phyloP scores from a whole-genome alignment of 345 rosid species.

The Salix brachista region DNA sequence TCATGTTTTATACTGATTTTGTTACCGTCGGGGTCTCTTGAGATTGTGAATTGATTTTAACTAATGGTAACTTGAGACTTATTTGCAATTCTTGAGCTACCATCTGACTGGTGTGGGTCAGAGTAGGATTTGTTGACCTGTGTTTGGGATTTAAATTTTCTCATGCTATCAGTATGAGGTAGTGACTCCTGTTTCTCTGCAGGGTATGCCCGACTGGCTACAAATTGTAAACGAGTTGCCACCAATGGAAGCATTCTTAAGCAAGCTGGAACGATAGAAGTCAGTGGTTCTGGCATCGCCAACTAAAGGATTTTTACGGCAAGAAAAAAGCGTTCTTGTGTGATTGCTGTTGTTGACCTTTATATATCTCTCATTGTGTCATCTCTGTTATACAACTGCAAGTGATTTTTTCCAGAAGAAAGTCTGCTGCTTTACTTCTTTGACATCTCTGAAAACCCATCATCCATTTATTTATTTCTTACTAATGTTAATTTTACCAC shows the following conservation, averaged over 20 bases:
- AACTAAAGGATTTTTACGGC: neutral
- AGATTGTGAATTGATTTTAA: neutral
- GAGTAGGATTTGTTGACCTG: neutral
- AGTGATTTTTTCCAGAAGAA: neutral
- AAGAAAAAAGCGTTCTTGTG: neutral
- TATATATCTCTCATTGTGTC: neutral
- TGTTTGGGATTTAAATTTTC: neutral
- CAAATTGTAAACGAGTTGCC: slow-evolving; percentile 78
- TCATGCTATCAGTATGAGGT: neutral
- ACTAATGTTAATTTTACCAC: neutral
- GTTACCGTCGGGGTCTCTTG: neutral
- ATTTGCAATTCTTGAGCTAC: neutral
- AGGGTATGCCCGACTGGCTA: slow-evolving; percentile 94
- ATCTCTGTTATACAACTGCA: neutral
- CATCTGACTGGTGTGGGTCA: neutral
- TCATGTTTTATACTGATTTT: neutral
- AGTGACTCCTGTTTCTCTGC: slow-evolving; percentile 3
- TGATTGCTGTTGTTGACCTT: neutral
- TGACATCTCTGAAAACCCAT: neutral
- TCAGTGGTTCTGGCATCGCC: slow-evolving; percentile 3
- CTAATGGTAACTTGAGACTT: neutral
- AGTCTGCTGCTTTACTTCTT: neutral
- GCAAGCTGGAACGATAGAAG: slow-evolving; percentile 74
- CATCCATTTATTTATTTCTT: neutral
- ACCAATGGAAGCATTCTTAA: slow-evolving; percentile 69